Conservation (phyloP, 495 filamentous ascomycete species). For the Amniculicola lignicola region DNA sequence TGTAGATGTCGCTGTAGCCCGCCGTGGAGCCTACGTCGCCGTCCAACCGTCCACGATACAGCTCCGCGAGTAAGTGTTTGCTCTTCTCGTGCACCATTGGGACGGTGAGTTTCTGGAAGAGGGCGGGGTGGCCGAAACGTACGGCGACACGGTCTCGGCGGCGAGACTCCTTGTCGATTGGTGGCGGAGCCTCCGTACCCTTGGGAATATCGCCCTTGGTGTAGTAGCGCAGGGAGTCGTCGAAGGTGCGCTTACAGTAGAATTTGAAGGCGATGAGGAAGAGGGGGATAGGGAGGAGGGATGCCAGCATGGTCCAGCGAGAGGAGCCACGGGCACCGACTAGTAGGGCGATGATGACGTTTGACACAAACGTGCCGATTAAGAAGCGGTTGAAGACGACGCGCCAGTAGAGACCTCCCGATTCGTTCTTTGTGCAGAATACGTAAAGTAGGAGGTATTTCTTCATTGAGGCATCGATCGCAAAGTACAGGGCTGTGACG, state of each 20-base stretch:
- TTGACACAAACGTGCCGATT: constrained; percentile 75
- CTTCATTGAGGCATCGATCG: constrained; percentile 81
- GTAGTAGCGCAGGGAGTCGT: constrained; percentile 73
- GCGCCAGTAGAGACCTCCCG: constrained; percentile 91
- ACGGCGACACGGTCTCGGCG: constrained; percentile 67
- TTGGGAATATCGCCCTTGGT: constrained; percentile 56
- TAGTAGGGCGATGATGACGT: constrained; percentile 68
- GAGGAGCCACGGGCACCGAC: constrained; percentile 44
- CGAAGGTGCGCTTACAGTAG: constrained; percentile 74
- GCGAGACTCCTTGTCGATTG: constrained; percentile 49
- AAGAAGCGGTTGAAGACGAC: constrained; percentile 86
- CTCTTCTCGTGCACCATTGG: constrained; percentile 95
- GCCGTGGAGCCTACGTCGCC: constrained; percentile 47
- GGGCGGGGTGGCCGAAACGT: constrained; percentile 86
- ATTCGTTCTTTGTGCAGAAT: constrained; percentile 94
- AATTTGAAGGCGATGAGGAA: constrained; percentile 81
- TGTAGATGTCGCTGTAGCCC: constrained; percentile 59
- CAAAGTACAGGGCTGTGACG: constrained; percentile 86
- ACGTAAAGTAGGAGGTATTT: constrained; percentile 91
- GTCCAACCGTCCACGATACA: constrained; percentile 78
- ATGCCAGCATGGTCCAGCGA: constrained; percentile 54
- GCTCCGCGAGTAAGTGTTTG: constrained; percentile 70
- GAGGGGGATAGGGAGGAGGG: constrained; percentile 73
- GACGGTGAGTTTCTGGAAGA: constrained; percentile 83
- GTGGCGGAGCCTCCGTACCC: constrained; percentile 54